These are phyloP conservation scores for Coprinopsis cinerea DNA, from an alignment of 768 basidiomycete genomes.

Conservation along the genomic window DNA sequence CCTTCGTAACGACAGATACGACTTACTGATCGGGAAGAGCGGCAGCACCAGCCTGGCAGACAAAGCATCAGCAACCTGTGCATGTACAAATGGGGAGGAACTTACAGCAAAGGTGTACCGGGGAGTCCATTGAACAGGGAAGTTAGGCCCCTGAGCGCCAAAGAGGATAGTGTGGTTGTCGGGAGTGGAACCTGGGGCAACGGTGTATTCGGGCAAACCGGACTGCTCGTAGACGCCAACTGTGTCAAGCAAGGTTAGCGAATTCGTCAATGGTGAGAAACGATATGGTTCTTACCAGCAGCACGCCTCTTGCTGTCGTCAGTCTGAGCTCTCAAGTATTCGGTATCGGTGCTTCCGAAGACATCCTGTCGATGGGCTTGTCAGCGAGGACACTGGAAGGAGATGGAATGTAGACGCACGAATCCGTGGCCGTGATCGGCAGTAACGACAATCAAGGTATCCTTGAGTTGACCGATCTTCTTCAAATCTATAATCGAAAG, in stretches of 20 bases:
- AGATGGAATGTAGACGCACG: constrained; percentile 21
- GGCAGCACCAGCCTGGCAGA: constrained; percentile 29
- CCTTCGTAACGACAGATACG: background rate
- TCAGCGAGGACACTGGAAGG: background rate
- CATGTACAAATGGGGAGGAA: background rate
- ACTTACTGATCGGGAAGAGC: constrained; percentile 38
- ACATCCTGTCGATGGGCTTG: constrained; percentile 28
- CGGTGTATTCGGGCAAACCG: constrained; percentile 36
- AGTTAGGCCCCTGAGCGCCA: constrained; percentile 37
- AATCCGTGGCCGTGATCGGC: constrained; percentile 45
- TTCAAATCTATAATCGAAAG: constrained; percentile 28
- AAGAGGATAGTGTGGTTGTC: constrained; percentile 32
- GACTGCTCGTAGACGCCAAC: constrained; percentile 34
- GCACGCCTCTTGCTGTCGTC: constrained; percentile 28
- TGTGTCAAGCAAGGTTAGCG: constrained; percentile 3
- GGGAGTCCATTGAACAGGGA: constrained; percentile 41
- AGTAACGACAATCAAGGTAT: constrained; percentile 39
- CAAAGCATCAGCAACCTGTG: background rate
- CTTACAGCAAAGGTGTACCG: constrained; percentile 33
- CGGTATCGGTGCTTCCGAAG: constrained; percentile 36
- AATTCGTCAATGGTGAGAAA: background rate
- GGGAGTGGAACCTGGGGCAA: constrained; percentile 30
- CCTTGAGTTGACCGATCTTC: constrained; percentile 35
- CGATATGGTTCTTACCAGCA: constrained; percentile 18
- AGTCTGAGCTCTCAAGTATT: constrained; percentile 29